These are phyloP conservation scores for Glycine latifolia DNA, from an alignment of 306 rosid species.

Conservation along the genomic window DNA sequence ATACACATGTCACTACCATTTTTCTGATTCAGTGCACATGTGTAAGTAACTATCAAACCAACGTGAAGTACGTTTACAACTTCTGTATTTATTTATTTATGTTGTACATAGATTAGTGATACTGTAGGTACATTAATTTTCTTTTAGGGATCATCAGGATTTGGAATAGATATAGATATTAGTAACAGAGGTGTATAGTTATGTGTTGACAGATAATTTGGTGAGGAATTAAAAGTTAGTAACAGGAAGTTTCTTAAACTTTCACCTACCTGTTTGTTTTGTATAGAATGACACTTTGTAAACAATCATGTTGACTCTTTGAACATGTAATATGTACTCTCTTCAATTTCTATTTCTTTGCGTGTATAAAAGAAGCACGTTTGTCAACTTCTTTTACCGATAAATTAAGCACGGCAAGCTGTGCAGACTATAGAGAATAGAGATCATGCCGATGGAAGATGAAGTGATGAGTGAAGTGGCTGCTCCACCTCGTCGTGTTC, in stretches of 20 bases:
- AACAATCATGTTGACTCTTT: neutral
- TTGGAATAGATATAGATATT: neutral
- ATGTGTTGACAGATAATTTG: neutral
- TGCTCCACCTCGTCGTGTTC: conserved; percentile 65
- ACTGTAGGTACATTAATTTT: neutral
- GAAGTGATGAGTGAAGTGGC: conserved; percentile 52
- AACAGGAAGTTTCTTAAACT: neutral
- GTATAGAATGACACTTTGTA: neutral
- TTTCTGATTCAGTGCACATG: neutral
- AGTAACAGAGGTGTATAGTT: neutral
- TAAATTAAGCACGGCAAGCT: neutral
- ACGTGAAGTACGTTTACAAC: conserved; percentile 18
- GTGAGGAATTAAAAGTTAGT: neutral
- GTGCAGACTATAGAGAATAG: neutral
- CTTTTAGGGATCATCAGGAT: neutral
- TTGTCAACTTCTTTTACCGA: neutral
- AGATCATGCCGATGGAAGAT: conserved; percentile 43
- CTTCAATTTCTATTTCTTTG: neutral
- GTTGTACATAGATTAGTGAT: no score
- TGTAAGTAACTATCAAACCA: neutral
- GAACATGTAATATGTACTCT: neutral
- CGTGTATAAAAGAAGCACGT: neutral
- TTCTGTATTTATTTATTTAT: neutral
- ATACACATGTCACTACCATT: neutral
- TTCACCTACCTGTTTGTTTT: conserved; percentile 21